Evolutionary conservation across 345 rosid genomes (phyloP).

Genomic region (Noccaea bulbosa): DNA sequence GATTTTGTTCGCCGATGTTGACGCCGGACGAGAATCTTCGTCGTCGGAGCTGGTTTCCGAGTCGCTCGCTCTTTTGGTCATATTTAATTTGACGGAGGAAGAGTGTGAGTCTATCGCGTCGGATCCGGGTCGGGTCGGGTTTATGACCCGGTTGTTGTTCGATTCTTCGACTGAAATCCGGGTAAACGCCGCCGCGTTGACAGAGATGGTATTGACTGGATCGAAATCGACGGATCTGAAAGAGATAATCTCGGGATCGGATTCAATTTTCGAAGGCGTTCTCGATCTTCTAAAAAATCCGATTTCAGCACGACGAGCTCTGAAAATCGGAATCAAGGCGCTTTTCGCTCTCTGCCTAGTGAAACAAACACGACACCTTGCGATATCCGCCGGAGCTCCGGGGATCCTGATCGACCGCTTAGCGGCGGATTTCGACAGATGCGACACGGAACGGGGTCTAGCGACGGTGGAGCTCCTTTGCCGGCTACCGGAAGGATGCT

Average conservation of each 20-base stretch:
- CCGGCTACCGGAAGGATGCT: conserved; percentile 71
- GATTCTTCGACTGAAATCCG: conserved; percentile 69
- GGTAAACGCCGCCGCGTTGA: conserved; percentile 73
- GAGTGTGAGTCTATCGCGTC: conserved; percentile 68
- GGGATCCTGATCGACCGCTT: conserved; percentile 66
- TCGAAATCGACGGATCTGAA: conserved; percentile 69
- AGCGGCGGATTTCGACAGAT: conserved; percentile 73
- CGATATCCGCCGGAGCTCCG: conserved; percentile 78
- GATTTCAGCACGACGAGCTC: conserved; percentile 58
- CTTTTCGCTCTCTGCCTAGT: conserved; percentile 80
- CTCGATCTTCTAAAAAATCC: conserved; percentile 59
- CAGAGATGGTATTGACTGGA: conserved; percentile 80
- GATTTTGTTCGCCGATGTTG: conserved; percentile 52
- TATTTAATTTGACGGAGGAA: conserved; percentile 67
- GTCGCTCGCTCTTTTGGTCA: conserved; percentile 64
- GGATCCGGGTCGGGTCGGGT: conserved; percentile 51
- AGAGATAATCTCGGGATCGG: conserved; percentile 54
- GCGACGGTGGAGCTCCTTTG: conserved; percentile 89
- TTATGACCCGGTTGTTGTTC: conserved; percentile 55
- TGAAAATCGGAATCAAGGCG: conserved; percentile 77
- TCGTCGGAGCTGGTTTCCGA: conserved; percentile 62
- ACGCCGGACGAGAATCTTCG: conserved; percentile 2
- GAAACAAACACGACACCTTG: conserved; percentile 79
- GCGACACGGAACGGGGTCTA: conserved; percentile 84
- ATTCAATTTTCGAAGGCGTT: conserved; percentile 76